Evolutionary conservation across 2,329 filamentous ascomycete genomes (phyloP).

Genomic region (Aphanocladium album): DNA sequence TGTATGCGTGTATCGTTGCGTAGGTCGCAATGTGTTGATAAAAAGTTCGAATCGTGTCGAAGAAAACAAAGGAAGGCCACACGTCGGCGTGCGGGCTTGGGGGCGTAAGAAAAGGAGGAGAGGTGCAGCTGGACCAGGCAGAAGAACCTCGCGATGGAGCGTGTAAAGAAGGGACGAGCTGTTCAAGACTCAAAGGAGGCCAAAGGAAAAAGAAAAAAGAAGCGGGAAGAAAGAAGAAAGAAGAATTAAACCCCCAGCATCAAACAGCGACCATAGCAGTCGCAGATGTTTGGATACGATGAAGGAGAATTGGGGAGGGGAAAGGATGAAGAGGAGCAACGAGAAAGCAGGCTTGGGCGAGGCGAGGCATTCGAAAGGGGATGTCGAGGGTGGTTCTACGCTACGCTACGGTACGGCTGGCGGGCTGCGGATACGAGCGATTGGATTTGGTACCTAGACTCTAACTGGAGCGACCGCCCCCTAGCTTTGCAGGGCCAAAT

Average conservation of each 20-base stretch:
- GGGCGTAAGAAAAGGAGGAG: conserved; percentile 6
- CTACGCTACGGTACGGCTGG: not conserved
- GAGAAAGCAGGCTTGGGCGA: not conserved
- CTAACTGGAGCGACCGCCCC: not conserved
- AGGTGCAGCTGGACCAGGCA: conserved; percentile 18
- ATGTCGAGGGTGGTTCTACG: not conserved
- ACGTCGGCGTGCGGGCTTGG: not conserved
- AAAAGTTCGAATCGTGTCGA: conserved; percentile 7
- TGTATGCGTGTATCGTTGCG: conserved; percentile 12
- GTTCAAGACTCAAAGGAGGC: conserved; percentile 23
- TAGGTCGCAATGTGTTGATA: not conserved
- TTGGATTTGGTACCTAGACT: too few species aligned
- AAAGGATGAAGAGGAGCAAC: not conserved
- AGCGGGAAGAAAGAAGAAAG: conserved; percentile 20
- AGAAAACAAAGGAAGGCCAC: not conserved
- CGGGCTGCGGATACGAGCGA: not conserved
- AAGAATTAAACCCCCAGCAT: conserved; percentile 12
- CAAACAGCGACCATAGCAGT: conserved; percentile 15
- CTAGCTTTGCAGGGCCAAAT: conserved; percentile 4
- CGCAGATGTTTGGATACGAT: conserved; percentile 13
- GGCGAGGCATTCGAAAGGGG: conserved; percentile 6
- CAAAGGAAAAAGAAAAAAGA: conserved; percentile 16
- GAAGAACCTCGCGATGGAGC: conserved; percentile 18
- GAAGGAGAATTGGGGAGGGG: not conserved
- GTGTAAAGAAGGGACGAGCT: conserved; percentile 32